Base-by-base conservation (phyloP, 2,329 filamentous ascomycete genomes). In the Sphaerulina populicola region DNA sequence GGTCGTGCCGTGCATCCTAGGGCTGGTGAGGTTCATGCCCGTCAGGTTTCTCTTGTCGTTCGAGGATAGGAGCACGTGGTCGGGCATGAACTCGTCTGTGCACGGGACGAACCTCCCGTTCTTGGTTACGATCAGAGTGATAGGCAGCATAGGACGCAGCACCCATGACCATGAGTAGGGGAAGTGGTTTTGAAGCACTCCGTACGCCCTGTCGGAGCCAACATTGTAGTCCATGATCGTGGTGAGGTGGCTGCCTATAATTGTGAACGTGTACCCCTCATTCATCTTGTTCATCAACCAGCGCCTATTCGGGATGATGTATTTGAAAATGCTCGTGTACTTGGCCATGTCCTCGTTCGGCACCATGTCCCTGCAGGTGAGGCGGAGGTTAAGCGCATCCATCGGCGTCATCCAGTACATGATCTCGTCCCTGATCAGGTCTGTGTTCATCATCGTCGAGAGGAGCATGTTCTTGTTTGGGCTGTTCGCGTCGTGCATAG, bases 381-480 rank as follows among this genome's bases (percentile, higher is more conserved):
- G 30, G 59, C 57, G 21, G 58, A 60, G 42, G 51, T 57, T 38
- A 58, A 67, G 55, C 61, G 66, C 62, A 57, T 65, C 63, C 62
- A 61, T n/a, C 7, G 36, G 36, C 14, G 36, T n/a, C 7, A 38
- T 6, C 36, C 36, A 38, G 12, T 12, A 12, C 36, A 38, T 6
- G 36, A 38, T 38, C 11, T 38, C 36, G 14, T 38, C 36, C 36
- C 6, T 38, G 11, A 38, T 38, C 11, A n/a, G 36, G 14, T 6
- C 36, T 38, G 14, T 38, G 6, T 38, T 15, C 36, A 38, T 38
- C 6, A 7, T n/a, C 36, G 30, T 31, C 30, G 6, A 31, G 6
- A 31, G 6, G 6, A 31, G 30, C 30, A n/a, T 10, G 30, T 31
- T 31, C 30, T 31, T 10, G 6, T 31, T 31, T 31, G 30, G 6